These are phyloP conservation scores for Hansenula lynferdii DNA, from an alignment of 1,139 yeast genomes.

Conservation along the genomic window DNA sequence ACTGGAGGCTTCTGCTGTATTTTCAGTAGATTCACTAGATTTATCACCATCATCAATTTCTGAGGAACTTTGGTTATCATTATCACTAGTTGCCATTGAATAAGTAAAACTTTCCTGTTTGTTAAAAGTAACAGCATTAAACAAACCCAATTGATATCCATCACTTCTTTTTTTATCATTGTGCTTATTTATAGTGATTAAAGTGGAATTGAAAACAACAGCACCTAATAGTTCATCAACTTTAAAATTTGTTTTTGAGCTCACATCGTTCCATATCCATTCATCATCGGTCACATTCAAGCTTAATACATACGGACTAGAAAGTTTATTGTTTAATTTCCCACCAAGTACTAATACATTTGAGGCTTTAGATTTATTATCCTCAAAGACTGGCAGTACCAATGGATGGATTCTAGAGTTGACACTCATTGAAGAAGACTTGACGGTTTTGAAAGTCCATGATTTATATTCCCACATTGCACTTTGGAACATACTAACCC, in stretches of 20 bases:
- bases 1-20: neutral
- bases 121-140: too few relatives aligned
- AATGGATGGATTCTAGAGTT: conserved; percentile 45
- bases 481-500: conserved; percentile 57
- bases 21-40: neutral
- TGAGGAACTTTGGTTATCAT: neutral
- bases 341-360: conserved; percentile 36
- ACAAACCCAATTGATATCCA: conserved; percentile 22
- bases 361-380: conserved; percentile 9
- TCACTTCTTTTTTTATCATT: conserved; percentile 12
- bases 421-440: conserved; percentile 26
- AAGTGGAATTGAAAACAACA: conserved; percentile 33
- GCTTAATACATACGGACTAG: conserved; percentile 38
- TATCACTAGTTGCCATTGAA: conserved; percentile 18
- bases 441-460: conserved; percentile 48
- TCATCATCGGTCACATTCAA: conserved; percentile 29
- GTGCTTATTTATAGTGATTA: conserved; percentile 28
- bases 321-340: conserved; percentile 27
- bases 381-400: conserved; percentile 37
- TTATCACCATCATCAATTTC: too few relatives aligned
- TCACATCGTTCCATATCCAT: conserved; percentile 39
- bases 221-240: conserved; percentile 31
- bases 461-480: conserved; percentile 56
- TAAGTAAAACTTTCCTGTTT: too few relatives aligned
- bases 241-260: conserved; percentile 14